These are phyloP conservation scores for Kazachstania viticola DNA, from an alignment of 805 yeast genomes.

Conservation along the genomic window DNA sequence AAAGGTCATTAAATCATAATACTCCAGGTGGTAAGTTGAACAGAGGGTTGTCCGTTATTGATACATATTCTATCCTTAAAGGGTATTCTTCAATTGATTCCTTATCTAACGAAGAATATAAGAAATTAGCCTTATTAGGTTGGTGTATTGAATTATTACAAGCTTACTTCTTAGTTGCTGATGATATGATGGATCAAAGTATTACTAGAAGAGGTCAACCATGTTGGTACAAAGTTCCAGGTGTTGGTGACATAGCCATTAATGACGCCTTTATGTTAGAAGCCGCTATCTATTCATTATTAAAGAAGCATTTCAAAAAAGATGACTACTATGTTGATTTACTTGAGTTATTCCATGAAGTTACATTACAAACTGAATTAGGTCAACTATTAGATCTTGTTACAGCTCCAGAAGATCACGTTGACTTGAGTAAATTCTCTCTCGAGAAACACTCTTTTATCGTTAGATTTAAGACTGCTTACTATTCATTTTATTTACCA, in stretches of 20 bases:
- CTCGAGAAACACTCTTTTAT: slow-evolving; percentile 87
- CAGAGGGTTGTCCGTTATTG: slow-evolving; percentile 92
- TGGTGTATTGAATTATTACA: slow-evolving; percentile 93
- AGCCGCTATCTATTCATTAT: slow-evolving; percentile 78
- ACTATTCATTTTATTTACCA: slow-evolving; percentile 92
- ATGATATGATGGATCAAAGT: slow-evolving; percentile 96
- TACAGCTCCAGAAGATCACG: slow-evolving; percentile 94
- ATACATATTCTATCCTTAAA: slow-evolving; percentile 75
- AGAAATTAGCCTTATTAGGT: slow-evolving; percentile 78
- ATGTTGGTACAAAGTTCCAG: slow-evolving; percentile 82
- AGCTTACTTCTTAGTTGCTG: slow-evolving; percentile 94
- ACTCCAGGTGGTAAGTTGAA: slow-evolving; percentile 95
- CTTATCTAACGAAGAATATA: slow-evolving; percentile 57
- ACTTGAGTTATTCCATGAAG: slow-evolving; percentile 90
- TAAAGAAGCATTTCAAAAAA: slow-evolving; percentile 77
- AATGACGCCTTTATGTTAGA: slow-evolving; percentile 96
- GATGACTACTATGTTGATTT: slow-evolving; percentile 82
- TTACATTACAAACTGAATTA: slow-evolving; percentile 92
- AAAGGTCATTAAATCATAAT: slow-evolving; percentile 62
- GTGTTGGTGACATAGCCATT: slow-evolving; percentile 87
- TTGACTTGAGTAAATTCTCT: slow-evolving; percentile 78
- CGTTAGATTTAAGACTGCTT: slow-evolving; percentile 94
- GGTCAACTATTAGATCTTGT: slow-evolving; percentile 93
- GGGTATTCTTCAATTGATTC: slow-evolving; percentile 47
- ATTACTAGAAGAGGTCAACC: slow-evolving; percentile 97